Evolutionary conservation across 257 asterid species (phyloP).

Genomic region (Nicotiana tabacum): DNA sequence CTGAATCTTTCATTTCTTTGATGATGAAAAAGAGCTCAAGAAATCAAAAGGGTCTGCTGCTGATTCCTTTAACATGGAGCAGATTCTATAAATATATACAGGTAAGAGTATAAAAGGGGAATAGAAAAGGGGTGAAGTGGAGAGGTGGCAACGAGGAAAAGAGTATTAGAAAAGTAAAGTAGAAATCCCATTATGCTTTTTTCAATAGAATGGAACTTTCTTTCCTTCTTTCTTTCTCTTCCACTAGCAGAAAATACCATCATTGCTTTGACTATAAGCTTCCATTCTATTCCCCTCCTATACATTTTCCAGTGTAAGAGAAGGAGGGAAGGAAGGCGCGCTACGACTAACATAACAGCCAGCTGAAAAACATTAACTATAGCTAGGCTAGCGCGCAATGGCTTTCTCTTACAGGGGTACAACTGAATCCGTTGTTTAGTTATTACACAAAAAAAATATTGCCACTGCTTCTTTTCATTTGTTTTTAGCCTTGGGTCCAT

Average conservation of each 20-base stretch:
- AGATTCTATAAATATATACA: not conserved
- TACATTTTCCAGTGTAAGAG: not conserved
- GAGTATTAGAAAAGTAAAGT: conserved; percentile 27
- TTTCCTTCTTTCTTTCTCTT: conserved; percentile 12
- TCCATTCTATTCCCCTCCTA: not conserved
- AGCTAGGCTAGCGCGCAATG: not conserved
- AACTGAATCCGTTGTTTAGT: too few species aligned
- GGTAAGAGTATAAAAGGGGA: not conserved
- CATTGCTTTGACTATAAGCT: conserved; percentile 29
- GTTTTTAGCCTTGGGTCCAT: too few species aligned
- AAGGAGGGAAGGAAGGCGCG: not conserved
- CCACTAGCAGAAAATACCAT: conserved; percentile 32
- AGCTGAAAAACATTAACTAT: not conserved
- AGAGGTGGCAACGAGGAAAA: conserved; percentile 11
- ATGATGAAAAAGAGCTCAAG: not conserved
- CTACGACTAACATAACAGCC: not conserved
- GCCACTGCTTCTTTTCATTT: too few species aligned
- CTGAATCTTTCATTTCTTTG: conserved; percentile 31
- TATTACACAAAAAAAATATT: too few species aligned
- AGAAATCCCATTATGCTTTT: conserved; percentile 23
- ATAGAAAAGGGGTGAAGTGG: not conserved
- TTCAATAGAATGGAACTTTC: conserved; percentile 8
- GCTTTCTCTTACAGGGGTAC: not conserved
- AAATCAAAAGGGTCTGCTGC: not conserved
- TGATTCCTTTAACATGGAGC: not conserved